Conservation (phyloP, 2,329 filamentous ascomycete genomes). For the Coniochaeta prunicola region DNA sequence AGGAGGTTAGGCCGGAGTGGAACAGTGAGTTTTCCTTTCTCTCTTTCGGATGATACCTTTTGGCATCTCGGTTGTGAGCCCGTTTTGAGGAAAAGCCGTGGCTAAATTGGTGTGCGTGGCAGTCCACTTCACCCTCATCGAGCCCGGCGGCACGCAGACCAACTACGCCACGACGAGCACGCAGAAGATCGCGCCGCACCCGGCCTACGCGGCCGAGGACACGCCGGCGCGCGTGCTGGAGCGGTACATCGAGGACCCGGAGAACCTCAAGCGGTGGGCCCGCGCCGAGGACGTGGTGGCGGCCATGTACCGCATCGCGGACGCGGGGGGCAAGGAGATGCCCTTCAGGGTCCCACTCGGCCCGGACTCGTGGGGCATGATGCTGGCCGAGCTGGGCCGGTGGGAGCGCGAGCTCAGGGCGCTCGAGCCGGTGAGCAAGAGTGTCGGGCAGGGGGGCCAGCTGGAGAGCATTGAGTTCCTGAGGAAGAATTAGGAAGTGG, state of each 20-base stretch:
- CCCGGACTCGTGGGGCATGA: slow-evolving; percentile 22
- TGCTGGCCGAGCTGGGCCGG: slow-evolving; percentile 7
- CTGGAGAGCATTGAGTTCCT: background rate
- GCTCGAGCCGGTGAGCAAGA: slow-evolving; percentile 8
- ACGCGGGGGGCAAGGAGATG: slow-evolving; percentile 22
- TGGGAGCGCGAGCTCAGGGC: slow-evolving; percentile 7
- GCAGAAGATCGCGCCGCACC: slow-evolving; percentile 26
- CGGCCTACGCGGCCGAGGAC: slow-evolving; percentile 25
- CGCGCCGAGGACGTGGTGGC: slow-evolving; percentile 24
- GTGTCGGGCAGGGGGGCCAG: background rate
- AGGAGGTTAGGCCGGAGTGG: slow-evolving; percentile 34
- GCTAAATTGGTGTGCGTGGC: background rate
- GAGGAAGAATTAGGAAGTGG: background rate
- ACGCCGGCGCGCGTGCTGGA: slow-evolving; percentile 23
- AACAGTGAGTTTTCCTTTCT: slow-evolving; percentile 23
- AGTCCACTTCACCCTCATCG: slow-evolving; percentile 33
- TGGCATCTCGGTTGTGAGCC: background rate
- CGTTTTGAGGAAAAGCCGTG: too few species aligned
- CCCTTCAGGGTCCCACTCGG: slow-evolving; percentile 35
- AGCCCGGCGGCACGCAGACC: slow-evolving; percentile 32
- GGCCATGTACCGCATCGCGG: slow-evolving; percentile 26
- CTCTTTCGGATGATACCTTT: too few species aligned
- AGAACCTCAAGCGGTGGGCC: slow-evolving; percentile 20
- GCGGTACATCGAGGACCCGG: slow-evolving; percentile 17
- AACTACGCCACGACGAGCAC: slow-evolving; percentile 22